Base-by-base conservation (phyloP, 768 basidiomycete species). In the Paxillus rubicundulus region DNA sequence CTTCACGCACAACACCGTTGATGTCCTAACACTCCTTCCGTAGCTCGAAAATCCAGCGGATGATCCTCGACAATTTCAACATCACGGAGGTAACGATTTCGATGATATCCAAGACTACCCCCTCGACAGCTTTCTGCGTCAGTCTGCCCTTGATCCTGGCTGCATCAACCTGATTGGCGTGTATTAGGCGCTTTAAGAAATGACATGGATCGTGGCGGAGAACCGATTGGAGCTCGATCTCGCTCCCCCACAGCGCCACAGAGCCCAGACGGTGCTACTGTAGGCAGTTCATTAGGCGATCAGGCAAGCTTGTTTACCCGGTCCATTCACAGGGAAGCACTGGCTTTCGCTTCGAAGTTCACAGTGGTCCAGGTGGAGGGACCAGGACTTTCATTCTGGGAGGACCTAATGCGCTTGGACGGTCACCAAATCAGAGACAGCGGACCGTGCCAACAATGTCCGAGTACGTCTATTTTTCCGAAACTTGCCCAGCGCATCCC, bases 31-130 rank as follows among this genome's bases (percentile, higher is more conserved):
- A 20, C 34, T 36, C 17, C 39, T 24, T 47, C 45, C 20, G 18
- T 66, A 92, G 89, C 82, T 92, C 64, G 89, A 92, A 66, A 79
- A 88, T 66, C 74, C 83, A 20, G 62, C 71, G 45, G 86, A 92
- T 62, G 88, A 92, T 72, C 90, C 90, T 28, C 85, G 90, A 43
- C 71, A 77, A 37, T 89, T 86, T 64, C 77, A 79, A 34, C 70
- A 70, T 48, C 70, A 61, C 39, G 66, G 49, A 21, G 68, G 58
- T 27, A 70, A 68, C 48, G 48, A 14, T 49, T 57, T 45, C 53
- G 60, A 65, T 36, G 62, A 60, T 33, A 66, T 51, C 16, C 64
- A 69, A 9, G 66, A 60, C n/a, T 7, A 72, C 8, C 74, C 77
- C 4, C 55, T 83, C 24, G 79, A 80, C 38, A 66, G 67, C 5